phyloP scores from a whole-genome alignment of 495 filamentous ascomycete genomes.

The Penicillium desertorum region DNA sequence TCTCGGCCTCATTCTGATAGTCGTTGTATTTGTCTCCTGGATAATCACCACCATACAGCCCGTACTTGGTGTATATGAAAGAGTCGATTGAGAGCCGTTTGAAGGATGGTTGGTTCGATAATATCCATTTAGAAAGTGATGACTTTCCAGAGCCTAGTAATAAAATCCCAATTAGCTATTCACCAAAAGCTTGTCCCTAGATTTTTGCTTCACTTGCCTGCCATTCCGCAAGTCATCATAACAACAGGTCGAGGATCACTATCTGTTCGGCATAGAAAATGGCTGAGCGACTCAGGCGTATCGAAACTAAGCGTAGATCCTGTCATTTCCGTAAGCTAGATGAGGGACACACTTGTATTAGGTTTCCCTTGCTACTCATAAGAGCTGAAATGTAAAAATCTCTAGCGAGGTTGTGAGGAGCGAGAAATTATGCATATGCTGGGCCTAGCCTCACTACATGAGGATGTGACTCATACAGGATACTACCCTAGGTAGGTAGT shows the following conservation, averaged over 20 bases:
- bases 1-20: slow-evolving; percentile 34
- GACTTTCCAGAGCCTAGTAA: slow-evolving; percentile 21
- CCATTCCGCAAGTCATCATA: slow-evolving; percentile 21
- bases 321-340: neutral
- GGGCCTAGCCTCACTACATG: no score
- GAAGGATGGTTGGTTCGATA: slow-evolving; percentile 66
- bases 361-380: neutral
- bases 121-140: slow-evolving; percentile 36
- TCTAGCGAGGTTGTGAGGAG: no score
- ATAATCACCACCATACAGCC: slow-evolving; percentile 37
- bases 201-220: slow-evolving; percentile 12
- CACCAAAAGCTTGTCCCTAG: neutral
- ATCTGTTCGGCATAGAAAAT: slow-evolving; percentile 7
- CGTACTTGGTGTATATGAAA: slow-evolving; percentile 33
- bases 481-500: no score
- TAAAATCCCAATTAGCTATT: neutral
- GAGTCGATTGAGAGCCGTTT: slow-evolving; percentile 43
- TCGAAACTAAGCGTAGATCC: slow-evolving; percentile 1
- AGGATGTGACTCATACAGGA: no score
- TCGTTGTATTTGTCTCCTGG: slow-evolving; percentile 29
- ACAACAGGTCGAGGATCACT: slow-evolving; percentile 19
- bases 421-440: no score
- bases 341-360: neutral
- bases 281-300: slow-evolving; percentile 10
- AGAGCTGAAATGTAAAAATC: no score